phyloP scores from a whole-genome alignment of 495 filamentous ascomycete species.

The Aspergillus haitiensis region DNA sequence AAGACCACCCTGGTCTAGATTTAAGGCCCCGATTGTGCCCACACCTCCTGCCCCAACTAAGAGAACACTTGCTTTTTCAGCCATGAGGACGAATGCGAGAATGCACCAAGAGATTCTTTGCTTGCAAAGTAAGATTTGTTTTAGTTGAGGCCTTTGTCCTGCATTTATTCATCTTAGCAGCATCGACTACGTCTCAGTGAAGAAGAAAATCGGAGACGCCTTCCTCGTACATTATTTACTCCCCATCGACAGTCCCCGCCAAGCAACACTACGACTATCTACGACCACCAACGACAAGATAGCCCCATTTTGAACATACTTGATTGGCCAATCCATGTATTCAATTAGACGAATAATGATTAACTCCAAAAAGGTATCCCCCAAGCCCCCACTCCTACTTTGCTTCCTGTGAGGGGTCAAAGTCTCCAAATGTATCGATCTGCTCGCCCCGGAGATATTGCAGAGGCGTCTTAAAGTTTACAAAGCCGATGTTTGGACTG shows the following conservation, averaged over 20 bases:
- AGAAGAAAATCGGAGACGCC: constrained; percentile 5
- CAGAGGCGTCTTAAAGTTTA: constrained; percentile 24
- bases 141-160: no score
- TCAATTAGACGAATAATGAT: background rate
- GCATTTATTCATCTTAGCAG: no score
- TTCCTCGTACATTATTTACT: constrained; percentile 11
- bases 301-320: background rate
- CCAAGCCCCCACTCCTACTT: constrained; percentile 1
- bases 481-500: constrained; percentile 28
- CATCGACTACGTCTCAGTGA: no score
- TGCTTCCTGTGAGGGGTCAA: constrained; percentile 21
- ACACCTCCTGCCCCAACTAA: constrained; percentile 55
- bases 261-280: background rate
- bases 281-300: background rate
- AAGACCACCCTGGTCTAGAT: constrained; percentile 41
- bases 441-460: constrained; percentile 24
- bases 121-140: no score
- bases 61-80: constrained; percentile 15
- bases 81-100: background rate
- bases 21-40: constrained; percentile 51
- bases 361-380: background rate
- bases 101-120: no score
- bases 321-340: background rate
- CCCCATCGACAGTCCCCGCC: background rate
- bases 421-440: constrained; percentile 23